These are phyloP conservation scores for Eucalyptus grandis DNA, from an alignment of 345 rosid species.

Conservation along the genomic window DNA sequence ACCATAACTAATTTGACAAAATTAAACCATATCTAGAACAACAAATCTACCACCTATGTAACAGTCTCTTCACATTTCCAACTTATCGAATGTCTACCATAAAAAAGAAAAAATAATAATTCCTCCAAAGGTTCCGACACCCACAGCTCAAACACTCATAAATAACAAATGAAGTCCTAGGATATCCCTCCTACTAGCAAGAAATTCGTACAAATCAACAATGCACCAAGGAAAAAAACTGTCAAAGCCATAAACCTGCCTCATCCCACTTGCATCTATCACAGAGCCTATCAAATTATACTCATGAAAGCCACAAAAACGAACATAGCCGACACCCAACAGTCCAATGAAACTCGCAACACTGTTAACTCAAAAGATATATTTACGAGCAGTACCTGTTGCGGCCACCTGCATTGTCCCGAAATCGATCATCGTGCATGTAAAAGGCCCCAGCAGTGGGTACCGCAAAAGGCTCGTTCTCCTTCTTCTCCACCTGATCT, in stretches of 20 bases:
- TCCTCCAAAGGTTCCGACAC: neutral
- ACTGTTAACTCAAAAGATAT: neutral
- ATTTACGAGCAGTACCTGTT: slow-evolving; percentile 30
- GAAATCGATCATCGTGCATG: slow-evolving; percentile 95
- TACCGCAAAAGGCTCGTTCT: slow-evolving; percentile 78
- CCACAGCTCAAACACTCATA: neutral
- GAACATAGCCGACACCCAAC: neutral
- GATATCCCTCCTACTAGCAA: neutral
- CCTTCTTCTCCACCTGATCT: slow-evolving; percentile 44
- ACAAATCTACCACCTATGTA: neutral
- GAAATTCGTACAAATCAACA: neutral
- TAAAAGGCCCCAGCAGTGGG: slow-evolving; percentile 98
- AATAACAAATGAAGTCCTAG: neutral
- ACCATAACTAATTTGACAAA: neutral
- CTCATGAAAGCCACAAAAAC: neutral
- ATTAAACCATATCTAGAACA: neutral
- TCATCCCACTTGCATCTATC: neutral
- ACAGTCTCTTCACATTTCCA: neutral
- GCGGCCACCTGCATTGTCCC: slow-evolving; percentile 47
- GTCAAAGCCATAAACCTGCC: neutral
- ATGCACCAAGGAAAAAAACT: neutral
- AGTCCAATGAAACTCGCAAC: neutral
- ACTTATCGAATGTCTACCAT: neutral
- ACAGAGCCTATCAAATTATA: neutral
- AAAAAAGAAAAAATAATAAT: neutral